Evolutionary conservation across 1,139 yeast genomes (phyloP).

Genomic region (Nakaseomyces uthaithaninus): DNA sequence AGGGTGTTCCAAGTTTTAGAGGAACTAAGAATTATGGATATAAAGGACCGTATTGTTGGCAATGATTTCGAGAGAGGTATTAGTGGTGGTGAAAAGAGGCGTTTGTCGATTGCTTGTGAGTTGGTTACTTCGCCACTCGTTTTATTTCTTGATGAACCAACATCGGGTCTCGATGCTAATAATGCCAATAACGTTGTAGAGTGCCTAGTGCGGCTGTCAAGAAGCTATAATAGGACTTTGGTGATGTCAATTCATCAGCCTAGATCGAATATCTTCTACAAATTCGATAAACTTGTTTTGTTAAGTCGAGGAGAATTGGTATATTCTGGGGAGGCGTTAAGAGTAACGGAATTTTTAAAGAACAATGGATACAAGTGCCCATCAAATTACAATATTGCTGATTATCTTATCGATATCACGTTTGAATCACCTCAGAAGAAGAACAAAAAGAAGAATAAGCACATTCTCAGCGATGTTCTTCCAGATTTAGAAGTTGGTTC

Average conservation of each 20-base stretch:
- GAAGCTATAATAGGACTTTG: slow-evolving; percentile 75
- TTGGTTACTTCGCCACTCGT: slow-evolving; percentile 79
- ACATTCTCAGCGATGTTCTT: neutral
- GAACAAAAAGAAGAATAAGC: slow-evolving; percentile 9
- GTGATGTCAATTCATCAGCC: slow-evolving; percentile 96
- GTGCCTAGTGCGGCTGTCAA: slow-evolving; percentile 68
- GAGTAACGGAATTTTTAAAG: slow-evolving; percentile 64
- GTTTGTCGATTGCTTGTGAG: slow-evolving; percentile 88
- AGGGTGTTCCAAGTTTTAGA: slow-evolving; percentile 78
- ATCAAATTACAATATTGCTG: slow-evolving; percentile 85
- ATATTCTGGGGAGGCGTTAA: slow-evolving; percentile 75
- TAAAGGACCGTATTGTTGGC: slow-evolving; percentile 82
- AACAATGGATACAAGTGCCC: slow-evolving; percentile 80
- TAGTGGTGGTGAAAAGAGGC: slow-evolving; percentile 86
- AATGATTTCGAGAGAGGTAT: slow-evolving; percentile 86
- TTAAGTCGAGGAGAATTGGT: slow-evolving; percentile 80
- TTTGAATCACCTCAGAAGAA: slow-evolving; percentile 41
- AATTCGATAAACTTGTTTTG: slow-evolving; percentile 73
- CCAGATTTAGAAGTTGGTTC: slow-evolving; percentile 5
- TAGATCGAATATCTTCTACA: slow-evolving; percentile 87
- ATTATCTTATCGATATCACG: slow-evolving; percentile 82
- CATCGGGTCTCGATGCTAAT: slow-evolving; percentile 89
- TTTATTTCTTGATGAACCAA: slow-evolving; percentile 78
- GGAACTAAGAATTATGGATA: slow-evolving; percentile 73
- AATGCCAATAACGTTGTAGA: slow-evolving; percentile 90